phyloP scores from a whole-genome alignment of 2,329 filamentous ascomycete genomes.

The Zymoseptoria tritici region DNA sequence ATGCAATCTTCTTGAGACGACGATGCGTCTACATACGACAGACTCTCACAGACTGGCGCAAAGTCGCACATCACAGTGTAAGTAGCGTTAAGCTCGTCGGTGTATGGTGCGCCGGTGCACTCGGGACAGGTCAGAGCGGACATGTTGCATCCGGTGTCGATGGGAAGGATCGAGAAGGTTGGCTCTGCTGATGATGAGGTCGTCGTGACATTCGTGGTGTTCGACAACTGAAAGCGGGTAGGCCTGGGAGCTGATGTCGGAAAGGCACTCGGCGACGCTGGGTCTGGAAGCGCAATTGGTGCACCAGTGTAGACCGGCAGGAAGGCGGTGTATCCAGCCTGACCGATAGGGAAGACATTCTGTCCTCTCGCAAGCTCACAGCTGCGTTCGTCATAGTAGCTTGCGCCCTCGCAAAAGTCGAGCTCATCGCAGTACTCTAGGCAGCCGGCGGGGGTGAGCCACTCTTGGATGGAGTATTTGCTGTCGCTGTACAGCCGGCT shows the following conservation, averaged over 20 bases:
- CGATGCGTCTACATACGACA: slow-evolving; percentile 7
- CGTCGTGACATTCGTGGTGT: slow-evolving; percentile 1
- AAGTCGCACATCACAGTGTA: slow-evolving; percentile 20
- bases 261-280: slow-evolving; percentile 1
- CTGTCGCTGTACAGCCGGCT: slow-evolving; percentile 10
- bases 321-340: slow-evolving; percentile 21
- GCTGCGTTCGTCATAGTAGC: slow-evolving; percentile 17
- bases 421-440: slow-evolving; percentile 16
- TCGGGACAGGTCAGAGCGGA: slow-evolving; percentile 18
- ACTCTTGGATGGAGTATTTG: slow-evolving; percentile 17
- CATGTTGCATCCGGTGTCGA: slow-evolving; percentile 11
- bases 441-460: slow-evolving; percentile 14
- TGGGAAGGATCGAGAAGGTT: slow-evolving; percentile 14
- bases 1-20: slow-evolving; percentile 17
- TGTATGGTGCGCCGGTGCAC: slow-evolving; percentile 15
- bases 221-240: not conserved
- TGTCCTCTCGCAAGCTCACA: slow-evolving; percentile 21
- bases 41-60: slow-evolving; percentile 18
- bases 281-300: not conserved
- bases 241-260: not conserved
- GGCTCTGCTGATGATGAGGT: slow-evolving; percentile 4
- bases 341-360: slow-evolving; percentile 8
- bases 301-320: slow-evolving; percentile 14
- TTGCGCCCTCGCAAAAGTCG: slow-evolving; percentile 18
- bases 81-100: slow-evolving; percentile 18